Conservation (phyloP, 164 flowering plant species). For the Nymphaea colorata region DNA sequence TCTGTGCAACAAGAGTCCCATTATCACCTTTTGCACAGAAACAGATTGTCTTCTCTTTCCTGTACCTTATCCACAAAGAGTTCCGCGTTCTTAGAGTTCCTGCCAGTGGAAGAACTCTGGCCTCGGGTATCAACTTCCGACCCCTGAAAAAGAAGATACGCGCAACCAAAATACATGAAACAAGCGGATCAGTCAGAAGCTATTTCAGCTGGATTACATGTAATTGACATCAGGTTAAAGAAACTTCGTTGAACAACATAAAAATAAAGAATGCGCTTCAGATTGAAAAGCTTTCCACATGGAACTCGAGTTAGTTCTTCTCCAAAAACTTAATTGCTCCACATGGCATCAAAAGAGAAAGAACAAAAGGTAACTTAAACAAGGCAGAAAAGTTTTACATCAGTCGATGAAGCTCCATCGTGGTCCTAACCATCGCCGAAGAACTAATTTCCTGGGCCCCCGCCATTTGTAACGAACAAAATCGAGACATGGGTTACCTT, state of each 20-base stretch:
- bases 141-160: background rate
- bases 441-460: background rate
- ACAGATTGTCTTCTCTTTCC: background rate
- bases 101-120: background rate
- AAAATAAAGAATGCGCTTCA: too few species aligned
- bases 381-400: background rate
- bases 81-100: background rate
- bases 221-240: too few species aligned
- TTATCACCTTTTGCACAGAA: background rate
- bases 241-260: too few species aligned
- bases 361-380: background rate
- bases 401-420: background rate
- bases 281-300: too few species aligned
- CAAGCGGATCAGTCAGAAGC: background rate
- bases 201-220: too few species aligned
- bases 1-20: background rate
- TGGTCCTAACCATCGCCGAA: background rate
- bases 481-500: background rate
- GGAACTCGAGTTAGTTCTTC: background rate
- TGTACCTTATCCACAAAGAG: background rate
- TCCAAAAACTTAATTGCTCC: background rate
- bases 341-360: background rate
- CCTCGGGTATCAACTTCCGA: background rate
- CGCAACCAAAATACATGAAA: background rate
- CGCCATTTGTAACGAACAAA: background rate